A percentile compares a stretch with the other conserved stretches of the same genome.
phyloP scores from a whole-genome alignment of 2,329 filamentous ascomycete genomes.

The Raffaelea deltoideospora region DNA sequence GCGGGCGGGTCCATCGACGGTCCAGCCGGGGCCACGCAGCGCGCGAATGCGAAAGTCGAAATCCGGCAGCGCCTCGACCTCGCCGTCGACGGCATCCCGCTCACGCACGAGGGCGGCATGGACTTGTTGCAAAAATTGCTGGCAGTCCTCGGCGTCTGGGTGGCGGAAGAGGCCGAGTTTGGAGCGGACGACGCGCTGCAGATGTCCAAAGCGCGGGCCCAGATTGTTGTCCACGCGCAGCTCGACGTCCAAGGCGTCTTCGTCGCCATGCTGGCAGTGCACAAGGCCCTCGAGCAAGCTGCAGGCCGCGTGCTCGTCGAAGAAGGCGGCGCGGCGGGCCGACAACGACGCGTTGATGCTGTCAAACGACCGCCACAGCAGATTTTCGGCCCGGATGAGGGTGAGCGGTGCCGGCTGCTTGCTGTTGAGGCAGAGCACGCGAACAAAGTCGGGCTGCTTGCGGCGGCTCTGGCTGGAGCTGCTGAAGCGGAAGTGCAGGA shows the following conservation, averaged over 20 bases:
- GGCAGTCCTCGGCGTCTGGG: constrained; percentile 25
- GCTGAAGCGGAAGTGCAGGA: constrained; percentile 28
- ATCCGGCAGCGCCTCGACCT: constrained; percentile 27
- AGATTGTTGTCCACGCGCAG: constrained; percentile 33
- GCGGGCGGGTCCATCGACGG: constrained; percentile 27
- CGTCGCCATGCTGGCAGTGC: constrained; percentile 24
- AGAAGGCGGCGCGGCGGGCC: constrained; percentile 23
- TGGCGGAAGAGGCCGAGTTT: constrained; percentile 30
- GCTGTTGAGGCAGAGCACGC: constrained; percentile 28
- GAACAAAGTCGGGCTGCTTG: constrained; percentile 20
- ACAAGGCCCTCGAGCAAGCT: constrained; percentile 19
- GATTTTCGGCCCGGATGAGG: constrained; percentile 26
- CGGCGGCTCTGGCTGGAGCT: constrained; percentile 22
- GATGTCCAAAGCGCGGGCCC: constrained; percentile 29
- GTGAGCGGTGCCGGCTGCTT: constrained; percentile 31
- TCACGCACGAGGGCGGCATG: constrained; percentile 20
- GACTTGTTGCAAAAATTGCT: constrained; percentile 25
- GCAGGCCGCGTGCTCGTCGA: constrained; percentile 22
- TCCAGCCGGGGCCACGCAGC: constrained; percentile 30
- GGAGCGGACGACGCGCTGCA: constrained; percentile 26
- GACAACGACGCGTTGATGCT: constrained; percentile 25
- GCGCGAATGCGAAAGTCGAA: constrained; percentile 32
- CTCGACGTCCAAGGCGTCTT: constrained; percentile 28
- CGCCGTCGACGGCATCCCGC: constrained; percentile 25
- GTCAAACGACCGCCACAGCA: constrained; percentile 29